Evolutionary conservation across 495 filamentous ascomycete genomes (phyloP).

Genomic region (Aspergillus carlsbadensis): DNA sequence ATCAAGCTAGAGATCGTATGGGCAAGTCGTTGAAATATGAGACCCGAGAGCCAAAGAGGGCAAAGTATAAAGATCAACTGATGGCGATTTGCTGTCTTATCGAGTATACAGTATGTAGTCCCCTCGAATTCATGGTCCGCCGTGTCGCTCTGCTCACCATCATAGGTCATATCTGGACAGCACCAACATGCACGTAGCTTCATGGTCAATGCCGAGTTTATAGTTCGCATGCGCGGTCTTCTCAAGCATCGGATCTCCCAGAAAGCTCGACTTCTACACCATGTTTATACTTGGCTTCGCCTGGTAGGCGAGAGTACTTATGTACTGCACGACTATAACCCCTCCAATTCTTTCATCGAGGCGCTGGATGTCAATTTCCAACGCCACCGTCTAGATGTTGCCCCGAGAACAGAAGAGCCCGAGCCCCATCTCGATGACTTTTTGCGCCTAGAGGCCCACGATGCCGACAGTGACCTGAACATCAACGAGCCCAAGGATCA

Average conservation of each 20-base stretch:
- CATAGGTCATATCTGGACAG: constrained; percentile 32
- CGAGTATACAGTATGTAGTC: constrained; percentile 28
- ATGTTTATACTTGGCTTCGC: constrained; percentile 37
- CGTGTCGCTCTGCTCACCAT: constrained; percentile 2
- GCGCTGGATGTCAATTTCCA: constrained; percentile 18
- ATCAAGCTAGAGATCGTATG: constrained; percentile 33
- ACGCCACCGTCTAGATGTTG: background rate
- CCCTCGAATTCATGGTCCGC: too few relatives aligned
- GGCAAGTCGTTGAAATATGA: constrained; percentile 32
- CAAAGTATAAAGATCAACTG: constrained; percentile 42
- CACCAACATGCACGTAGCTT: constrained; percentile 35
- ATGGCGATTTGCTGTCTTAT: constrained; percentile 36
- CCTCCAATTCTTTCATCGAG: constrained; percentile 26
- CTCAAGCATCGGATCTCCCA: constrained; percentile 34
- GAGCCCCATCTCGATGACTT: constrained; percentile 31
- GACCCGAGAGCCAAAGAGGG: constrained; percentile 29
- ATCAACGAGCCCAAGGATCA: constrained; percentile 36
- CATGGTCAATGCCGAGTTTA: constrained; percentile 33
- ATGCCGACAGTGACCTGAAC: constrained; percentile 34
- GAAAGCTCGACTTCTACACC: constrained; percentile 34
- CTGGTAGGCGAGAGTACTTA: constrained; percentile 39
- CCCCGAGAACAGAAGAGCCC: background rate
- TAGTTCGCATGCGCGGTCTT: constrained; percentile 30
- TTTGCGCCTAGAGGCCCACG: constrained; percentile 28
- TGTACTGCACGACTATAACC: constrained; percentile 32